Conservation (phyloP, 768 basidiomycete species). For the Amylocystis lapponica region DNA sequence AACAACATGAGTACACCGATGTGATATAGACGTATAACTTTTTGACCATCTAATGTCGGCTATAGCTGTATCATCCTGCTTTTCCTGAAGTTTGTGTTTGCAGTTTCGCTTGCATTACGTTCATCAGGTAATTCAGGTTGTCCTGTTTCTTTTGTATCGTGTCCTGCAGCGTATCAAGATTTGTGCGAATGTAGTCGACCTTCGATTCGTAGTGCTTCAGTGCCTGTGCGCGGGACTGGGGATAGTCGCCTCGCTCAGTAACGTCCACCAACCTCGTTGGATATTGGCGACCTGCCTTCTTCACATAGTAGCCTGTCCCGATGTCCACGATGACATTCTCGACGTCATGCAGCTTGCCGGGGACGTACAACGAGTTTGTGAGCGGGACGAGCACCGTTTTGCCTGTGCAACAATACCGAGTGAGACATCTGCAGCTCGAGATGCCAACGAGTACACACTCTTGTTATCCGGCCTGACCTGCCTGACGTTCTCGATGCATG, state of each 20-base stretch:
- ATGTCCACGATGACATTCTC: conserved; percentile 92
- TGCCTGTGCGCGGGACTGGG: conserved; percentile 78
- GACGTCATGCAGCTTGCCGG: conserved; percentile 77
- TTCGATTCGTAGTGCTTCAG: conserved; percentile 76
- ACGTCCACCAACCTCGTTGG: neutral
- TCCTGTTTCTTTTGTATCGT: conserved; percentile 91
- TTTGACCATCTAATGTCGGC: too few relatives aligned
- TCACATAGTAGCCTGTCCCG: conserved; percentile 94
- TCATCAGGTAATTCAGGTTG: conserved; percentile 70
- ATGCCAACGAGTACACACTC: conserved; percentile 29
- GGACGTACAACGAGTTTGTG: conserved; percentile 93
- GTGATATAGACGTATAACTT: too few relatives aligned
- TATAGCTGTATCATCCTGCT: neutral
- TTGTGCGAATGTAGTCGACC: conserved; percentile 73
- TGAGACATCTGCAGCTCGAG: neutral
- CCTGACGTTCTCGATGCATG: conserved; percentile 75
- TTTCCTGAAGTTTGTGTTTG: conserved; percentile 22
- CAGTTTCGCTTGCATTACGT: conserved; percentile 65
- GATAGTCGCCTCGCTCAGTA: conserved; percentile 57
- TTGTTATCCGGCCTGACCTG: conserved; percentile 71
- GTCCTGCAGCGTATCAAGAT: conserved; percentile 82
- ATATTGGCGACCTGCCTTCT: conserved; percentile 59
- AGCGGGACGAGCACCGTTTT: conserved; percentile 89
- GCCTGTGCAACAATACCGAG: conserved; percentile 38
- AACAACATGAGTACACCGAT: too few relatives aligned